Evolutionary conservation across 306 rosid species (phyloP).

Genomic region (Comarum palustre): DNA sequence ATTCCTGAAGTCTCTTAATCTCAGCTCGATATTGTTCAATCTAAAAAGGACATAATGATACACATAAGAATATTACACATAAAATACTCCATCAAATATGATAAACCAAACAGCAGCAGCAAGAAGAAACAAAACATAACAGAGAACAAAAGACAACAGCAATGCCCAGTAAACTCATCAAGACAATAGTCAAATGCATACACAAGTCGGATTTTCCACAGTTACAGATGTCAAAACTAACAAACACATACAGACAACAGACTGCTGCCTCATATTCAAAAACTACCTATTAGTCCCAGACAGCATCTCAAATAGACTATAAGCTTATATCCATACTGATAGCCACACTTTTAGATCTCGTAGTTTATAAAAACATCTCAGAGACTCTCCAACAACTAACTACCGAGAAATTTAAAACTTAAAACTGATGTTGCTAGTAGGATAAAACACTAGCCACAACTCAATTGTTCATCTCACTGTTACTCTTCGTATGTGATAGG

Average conservation of each 20-base stretch:
- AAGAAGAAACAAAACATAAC: not conserved
- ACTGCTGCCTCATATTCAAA: not conserved
- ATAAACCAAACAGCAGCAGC: not conserved
- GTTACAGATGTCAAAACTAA: not conserved
- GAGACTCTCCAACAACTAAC: not conserved
- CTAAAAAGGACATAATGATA: slow-evolving; percentile 39
- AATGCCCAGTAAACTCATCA: not conserved
- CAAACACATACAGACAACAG: not conserved
- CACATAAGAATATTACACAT: slow-evolving; percentile 16
- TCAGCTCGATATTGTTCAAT: slow-evolving; percentile 69
- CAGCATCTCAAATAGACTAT: not conserved
- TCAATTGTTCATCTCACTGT: not conserved
- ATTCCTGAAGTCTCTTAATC: slow-evolving; percentile 85
- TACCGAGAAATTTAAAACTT: not conserved
- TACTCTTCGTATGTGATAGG: not conserved
- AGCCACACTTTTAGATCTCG: no score
- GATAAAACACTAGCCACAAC: not conserved
- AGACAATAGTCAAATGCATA: not conserved
- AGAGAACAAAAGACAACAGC: not conserved
- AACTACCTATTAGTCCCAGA: not conserved
- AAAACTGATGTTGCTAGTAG: not conserved
- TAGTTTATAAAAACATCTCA: not conserved
- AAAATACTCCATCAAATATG: slow-evolving; percentile 10
- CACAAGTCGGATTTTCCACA: not conserved
- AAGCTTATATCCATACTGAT: not conserved